Evolutionary conservation across 2,329 filamentous ascomycete genomes (phyloP), one percentile per base, ranked within the genome.

Genomic region (Akanthomyces dipterigenus): DNA sequence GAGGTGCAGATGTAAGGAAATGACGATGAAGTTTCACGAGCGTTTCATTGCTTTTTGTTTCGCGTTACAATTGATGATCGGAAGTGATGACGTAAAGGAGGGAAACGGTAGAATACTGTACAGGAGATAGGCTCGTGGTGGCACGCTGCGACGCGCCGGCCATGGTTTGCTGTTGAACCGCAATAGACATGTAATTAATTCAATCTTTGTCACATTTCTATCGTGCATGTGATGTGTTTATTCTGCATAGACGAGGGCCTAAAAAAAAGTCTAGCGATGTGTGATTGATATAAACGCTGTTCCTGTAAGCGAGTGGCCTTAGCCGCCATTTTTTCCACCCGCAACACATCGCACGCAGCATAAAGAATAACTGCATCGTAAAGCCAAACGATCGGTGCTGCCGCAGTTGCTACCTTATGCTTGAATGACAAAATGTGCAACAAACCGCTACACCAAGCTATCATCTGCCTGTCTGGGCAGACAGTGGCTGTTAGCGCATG

Each of bases 1-100:
- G 92, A 96, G 83, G 92, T 96, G 70, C 85, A 88, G 76, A 83
- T 95, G 76, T 90, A 81, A 75, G 67, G 66, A 60, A 64, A 51
- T 59, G 51, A 63, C 57, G 60, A 63, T 62, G 62, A 68, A 58
- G 64, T 63, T 68, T 63, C 63, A 65, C 63, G 65, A 69, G 63
- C 67, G 65, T 66, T 61, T 53, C 49, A 60, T 64, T 67, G 66
- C 65, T 66, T 68, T 69, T 72, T 65, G 54, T 50, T 58, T 62
- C 57, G 36, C 45, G 48, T 60, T 53, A 24, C 46, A 24, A 60
- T 51, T 53, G 57, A 60, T 51, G 57, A 53, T 53, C 53, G 48
- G 38, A 45, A 40, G 48, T 53, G 40, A 60, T 60, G 48, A 60
- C 24, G n/a, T 36, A 45, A 53, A 53, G 55, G 57, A 60, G 36